Evolutionary conservation across 164 flowering plant species (phyloP), one percentile per base, ranked within the genome.

Genomic region (Berberis vulgaris): DNA sequence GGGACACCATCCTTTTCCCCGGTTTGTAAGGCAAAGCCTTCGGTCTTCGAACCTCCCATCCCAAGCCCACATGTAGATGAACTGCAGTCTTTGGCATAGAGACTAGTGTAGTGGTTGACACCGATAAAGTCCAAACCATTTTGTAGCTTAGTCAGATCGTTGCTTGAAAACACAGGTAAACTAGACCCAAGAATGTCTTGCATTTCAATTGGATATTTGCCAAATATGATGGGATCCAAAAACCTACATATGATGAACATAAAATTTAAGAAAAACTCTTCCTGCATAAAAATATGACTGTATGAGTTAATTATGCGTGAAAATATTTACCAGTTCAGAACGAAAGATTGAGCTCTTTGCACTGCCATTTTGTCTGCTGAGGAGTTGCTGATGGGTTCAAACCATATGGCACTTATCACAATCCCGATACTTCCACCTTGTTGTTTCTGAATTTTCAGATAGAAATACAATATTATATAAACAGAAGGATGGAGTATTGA

Each of bases 341-440:
- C 66, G 73, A 87, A 85, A 50, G 82, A 74, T 55, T 57, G 76
- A 65, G 85, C 87, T 72, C 93, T 81, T 47, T 81, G 69, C 56
- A 72, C 81, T 3, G 89, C 88, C 43, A 64, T 49, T 59, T 64
- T 79, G 70, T 86, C 89, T 40, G 41, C 73, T 8, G 62, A 13
- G 53, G 86, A 75, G 63, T 81, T 69, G 69, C 80, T 81, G 49
- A 76, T 9, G 13, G 88, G 88, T 75, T 87, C 93, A 74, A 52
- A 77, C 89, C 88, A 85, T n/a, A 62, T 9, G 1, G 79, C 70
- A 62, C 71, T 65, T 60, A 83, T 41, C 8, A 78, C 83, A 60
- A 86, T 80, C 40, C 89, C 93, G 53, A 86, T 78, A 49, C 54
- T 71, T 5, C 93, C 88, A 58, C 78, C 72, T 83, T 85, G 89